Base-by-base conservation (phyloP, 495 filamentous ascomycete species). In the Neurospora sp. region DNA sequence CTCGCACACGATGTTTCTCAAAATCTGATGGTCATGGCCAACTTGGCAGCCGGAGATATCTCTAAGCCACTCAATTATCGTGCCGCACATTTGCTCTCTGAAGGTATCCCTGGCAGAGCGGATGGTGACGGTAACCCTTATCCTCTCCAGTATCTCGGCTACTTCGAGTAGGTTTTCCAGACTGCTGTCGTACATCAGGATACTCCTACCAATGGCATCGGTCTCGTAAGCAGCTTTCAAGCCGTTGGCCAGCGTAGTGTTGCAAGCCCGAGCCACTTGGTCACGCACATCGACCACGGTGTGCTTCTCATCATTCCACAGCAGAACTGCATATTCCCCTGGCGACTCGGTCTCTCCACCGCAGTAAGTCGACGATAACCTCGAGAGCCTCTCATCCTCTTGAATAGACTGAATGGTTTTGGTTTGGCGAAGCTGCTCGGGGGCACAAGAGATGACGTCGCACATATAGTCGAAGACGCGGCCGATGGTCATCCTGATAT, bases 301-400 rank as follows among this genome's bases (percentile, higher is more conserved):
- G 79, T 99, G 96, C 83, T 99, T 99, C 81, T 99, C 96, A 74
- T 99, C 96, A 76, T 99, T 99, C 96, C 96, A 99, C 9, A 99
- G 84, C 23, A 97, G 81, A n/a, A 99, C 83, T 5, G 93, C 90
- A 79, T 90, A 99, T 77, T 97, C 94, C 16, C 90, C 79, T 1
- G 84, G 82, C n/a, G 74, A 54, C 12, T 78, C 81, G 20, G 80
- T 82, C 73, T 89, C 89, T 1, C 85, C 83, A 11, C 89, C 89
- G 77, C 92, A 94, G 84, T 94, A 96, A 20, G 87, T 87, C 0
- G 92, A 87, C 18, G 87, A 87, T 42, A 99, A 82, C 48, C 94
- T 86, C 14, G 96, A 97, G 73, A 86, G 86, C 70, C 86, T 85
- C 82, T 98, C 96, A 79, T 99, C 96, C 71, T 89, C 85, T 73